These are phyloP conservation scores for Aurinia saxatilis DNA, from an alignment of 345 rosid species.

Conservation along the genomic window DNA sequence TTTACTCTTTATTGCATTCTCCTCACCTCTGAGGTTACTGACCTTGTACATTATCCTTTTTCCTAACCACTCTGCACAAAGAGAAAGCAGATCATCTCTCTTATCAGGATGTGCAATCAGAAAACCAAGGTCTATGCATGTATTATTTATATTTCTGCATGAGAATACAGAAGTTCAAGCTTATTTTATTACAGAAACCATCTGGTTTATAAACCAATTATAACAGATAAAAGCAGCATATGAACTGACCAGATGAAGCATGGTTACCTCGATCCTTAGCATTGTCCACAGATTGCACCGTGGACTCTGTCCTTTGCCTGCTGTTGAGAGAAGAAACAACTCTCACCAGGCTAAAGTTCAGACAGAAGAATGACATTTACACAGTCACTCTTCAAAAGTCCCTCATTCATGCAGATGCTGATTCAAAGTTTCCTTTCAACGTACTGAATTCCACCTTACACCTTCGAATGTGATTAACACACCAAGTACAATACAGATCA, in stretches of 20 bases:
- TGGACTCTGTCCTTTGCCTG: background rate
- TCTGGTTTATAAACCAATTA: background rate
- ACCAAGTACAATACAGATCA: background rate
- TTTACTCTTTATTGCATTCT: background rate
- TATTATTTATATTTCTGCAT: too few species aligned
- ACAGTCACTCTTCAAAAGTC: background rate
- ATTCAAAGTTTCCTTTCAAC: background rate
- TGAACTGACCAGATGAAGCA: background rate
- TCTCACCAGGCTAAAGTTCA: background rate
- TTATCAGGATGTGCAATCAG: background rate
- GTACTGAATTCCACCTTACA: background rate
- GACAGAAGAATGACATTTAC: background rate
- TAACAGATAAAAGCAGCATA: background rate
- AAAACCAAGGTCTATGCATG: background rate
- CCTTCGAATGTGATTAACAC: background rate
- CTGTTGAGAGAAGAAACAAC: background rate
- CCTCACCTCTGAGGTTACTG: background rate
- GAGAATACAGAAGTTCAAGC: too few species aligned
- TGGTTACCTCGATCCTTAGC: background rate
- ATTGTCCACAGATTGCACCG: background rate
- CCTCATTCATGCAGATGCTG: background rate
- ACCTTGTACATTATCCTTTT: background rate
- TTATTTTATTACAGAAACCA: background rate
- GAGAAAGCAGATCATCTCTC: background rate
- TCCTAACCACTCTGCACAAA: background rate